These are phyloP conservation scores for Podaxis rugospora DNA, from an alignment of 768 basidiomycete species.

Conservation along the genomic window DNA sequence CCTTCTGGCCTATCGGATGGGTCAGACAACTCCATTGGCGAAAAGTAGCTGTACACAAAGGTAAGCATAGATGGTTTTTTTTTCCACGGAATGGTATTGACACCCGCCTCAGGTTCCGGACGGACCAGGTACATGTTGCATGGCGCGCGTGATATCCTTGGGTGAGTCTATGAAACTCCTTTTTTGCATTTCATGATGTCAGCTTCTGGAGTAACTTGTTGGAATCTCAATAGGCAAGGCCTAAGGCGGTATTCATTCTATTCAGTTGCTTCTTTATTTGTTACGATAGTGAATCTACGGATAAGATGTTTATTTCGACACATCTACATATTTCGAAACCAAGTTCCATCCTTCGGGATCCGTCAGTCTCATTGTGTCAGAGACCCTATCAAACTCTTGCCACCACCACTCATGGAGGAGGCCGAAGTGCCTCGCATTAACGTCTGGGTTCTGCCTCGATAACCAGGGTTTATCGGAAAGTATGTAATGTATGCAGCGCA, in stretches of 20 bases:
- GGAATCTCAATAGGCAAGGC: background rate
- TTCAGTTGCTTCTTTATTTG: background rate
- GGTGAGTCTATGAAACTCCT: no score
- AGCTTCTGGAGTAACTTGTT: background rate
- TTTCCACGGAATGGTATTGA: slow-evolving; percentile 2
- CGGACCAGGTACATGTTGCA: slow-evolving; percentile 88
- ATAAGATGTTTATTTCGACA: slow-evolving; percentile 13
- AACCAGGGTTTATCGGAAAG: slow-evolving; percentile 86
- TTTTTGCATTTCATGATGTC: background rate
- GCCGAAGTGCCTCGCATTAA: slow-evolving; percentile 38
- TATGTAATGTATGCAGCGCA: slow-evolving; percentile 86
- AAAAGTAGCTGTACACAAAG: slow-evolving; percentile 92
- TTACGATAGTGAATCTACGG: slow-evolving; percentile 1
- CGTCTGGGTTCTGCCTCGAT: slow-evolving; percentile 36
- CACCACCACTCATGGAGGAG: slow-evolving; percentile 77
- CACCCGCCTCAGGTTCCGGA: slow-evolving; percentile 71
- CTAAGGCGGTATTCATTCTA: no score
- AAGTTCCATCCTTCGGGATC: slow-evolving; percentile 48
- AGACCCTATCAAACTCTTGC: slow-evolving; percentile 52
- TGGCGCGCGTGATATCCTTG: slow-evolving; percentile 61
- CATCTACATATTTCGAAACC: slow-evolving; percentile 46
- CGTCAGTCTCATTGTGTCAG: slow-evolving; percentile 34
- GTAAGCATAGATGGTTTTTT: slow-evolving; percentile 36
- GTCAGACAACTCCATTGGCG: slow-evolving; percentile 66
- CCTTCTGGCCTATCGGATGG: slow-evolving; percentile 88